These are phyloP conservation scores for Aureobasidium sp. DNA, from an alignment of 2,329 filamentous ascomycete genomes.

Conservation along the genomic window DNA sequence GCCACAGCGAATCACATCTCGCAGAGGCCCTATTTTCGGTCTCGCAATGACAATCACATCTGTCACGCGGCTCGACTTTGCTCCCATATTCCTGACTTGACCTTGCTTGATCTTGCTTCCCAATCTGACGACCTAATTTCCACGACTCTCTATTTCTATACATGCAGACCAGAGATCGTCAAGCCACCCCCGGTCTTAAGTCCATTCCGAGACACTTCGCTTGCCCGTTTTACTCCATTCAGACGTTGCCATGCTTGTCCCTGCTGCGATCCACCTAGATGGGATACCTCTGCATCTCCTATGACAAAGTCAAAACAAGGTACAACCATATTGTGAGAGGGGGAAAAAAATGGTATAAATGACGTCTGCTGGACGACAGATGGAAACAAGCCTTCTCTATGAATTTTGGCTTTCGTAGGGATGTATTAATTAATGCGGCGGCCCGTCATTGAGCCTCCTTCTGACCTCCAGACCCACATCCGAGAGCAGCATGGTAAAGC, in stretches of 20 bases:
- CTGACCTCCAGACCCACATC: neutral
- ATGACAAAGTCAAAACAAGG: neutral
- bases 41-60: neutral
- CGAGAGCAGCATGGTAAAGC: neutral
- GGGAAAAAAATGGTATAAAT: neutral
- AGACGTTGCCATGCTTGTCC: neutral
- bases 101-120: conserved; percentile 8
- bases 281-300: neutral
- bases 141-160: neutral
- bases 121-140: conserved; percentile 5
- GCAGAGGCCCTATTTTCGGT: neutral
- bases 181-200: neutral
- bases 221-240: neutral
- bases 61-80: neutral
- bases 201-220: conserved; percentile 7
- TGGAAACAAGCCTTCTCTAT: neutral
- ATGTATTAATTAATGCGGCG: conserved; percentile 6
- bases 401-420: neutral
- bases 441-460: conserved; percentile 2
- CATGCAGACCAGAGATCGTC: neutral
- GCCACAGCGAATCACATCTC: neutral
- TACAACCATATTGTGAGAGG: neutral
- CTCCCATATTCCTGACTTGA: neutral
- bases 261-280: neutral
- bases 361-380: neutral